These are phyloP conservation scores for Xerocomellus chrysenteron DNA, from an alignment of 768 basidiomycete species.

Conservation along the genomic window DNA sequence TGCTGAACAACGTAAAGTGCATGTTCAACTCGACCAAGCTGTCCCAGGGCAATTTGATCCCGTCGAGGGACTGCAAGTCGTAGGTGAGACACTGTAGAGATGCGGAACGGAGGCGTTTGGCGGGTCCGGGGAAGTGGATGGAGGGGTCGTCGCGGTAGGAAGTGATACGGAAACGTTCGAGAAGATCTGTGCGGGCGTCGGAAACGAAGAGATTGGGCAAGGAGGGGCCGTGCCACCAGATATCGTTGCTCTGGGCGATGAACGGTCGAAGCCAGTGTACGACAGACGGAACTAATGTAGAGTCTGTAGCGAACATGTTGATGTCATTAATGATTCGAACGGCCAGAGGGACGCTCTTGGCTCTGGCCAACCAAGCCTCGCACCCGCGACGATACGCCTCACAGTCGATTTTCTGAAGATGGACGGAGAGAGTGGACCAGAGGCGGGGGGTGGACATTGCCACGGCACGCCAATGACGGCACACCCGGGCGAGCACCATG, in stretches of 20 bases:
- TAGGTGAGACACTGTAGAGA: conserved; percentile 21
- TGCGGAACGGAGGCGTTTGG: conserved; percentile 17
- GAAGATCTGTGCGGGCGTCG: neutral
- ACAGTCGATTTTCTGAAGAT: conserved; percentile 11
- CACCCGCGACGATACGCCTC: conserved; percentile 19
- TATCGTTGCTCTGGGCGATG: conserved; percentile 23
- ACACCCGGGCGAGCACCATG: conserved; percentile 29
- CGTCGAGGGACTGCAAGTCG: conserved; percentile 24
- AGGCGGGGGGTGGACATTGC: conserved; percentile 32
- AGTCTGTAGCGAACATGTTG: conserved; percentile 8
- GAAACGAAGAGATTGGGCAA: conserved; percentile 19
- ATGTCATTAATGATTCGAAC: conserved; percentile 30
- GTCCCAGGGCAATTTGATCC: conserved; percentile 28
- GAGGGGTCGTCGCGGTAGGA: conserved; percentile 11
- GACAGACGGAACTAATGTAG: neutral
- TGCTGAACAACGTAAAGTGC: conserved; percentile 28
- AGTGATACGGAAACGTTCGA: conserved; percentile 25
- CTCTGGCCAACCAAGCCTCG: conserved; percentile 28
- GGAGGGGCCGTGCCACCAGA: conserved; percentile 35
- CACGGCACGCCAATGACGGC: conserved; percentile 32
- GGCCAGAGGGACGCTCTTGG: conserved; percentile 26
- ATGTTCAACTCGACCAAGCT: conserved; percentile 25
- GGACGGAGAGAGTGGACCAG: conserved; percentile 31
- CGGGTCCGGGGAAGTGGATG: conserved; percentile 17
- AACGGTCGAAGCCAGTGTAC: conserved; percentile 25